These are phyloP conservation scores for Wilcoxina mikolae DNA, from an alignment of 495 filamentous ascomycete species.

Conservation along the genomic window DNA sequence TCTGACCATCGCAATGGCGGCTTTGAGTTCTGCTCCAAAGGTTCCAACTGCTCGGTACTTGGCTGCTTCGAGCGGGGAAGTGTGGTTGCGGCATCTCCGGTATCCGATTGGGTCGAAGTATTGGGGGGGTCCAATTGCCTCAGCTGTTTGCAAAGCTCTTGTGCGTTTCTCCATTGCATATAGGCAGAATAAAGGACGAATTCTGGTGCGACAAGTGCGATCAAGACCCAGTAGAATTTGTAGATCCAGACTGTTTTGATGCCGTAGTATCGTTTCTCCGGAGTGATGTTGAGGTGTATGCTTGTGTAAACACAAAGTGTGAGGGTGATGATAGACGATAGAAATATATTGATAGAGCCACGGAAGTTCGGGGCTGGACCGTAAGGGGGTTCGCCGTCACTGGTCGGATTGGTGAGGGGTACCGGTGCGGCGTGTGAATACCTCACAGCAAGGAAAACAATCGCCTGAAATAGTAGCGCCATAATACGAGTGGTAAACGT, in stretches of 20 bases:
- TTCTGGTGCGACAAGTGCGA: conserved; percentile 6
- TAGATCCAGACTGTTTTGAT: not conserved
- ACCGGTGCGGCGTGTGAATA: too few species aligned
- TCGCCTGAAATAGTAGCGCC: too few species aligned
- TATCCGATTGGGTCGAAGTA: not conserved
- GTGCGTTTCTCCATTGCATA: not conserved
- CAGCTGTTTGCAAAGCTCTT: not conserved
- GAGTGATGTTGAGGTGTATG: not conserved
- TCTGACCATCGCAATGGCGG: not conserved
- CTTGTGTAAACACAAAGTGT: not conserved
- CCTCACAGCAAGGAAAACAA: too few species aligned
- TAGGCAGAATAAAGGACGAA: not conserved
- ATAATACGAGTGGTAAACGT: too few species aligned
- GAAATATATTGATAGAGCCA: not conserved
- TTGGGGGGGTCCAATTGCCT: not conserved
- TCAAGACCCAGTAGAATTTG: too few species aligned
- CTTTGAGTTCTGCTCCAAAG: not conserved
- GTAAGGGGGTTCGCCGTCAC: too few species aligned
- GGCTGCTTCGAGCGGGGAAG: too few species aligned
- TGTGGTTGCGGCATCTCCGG: too few species aligned
- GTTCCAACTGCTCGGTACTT: too few species aligned
- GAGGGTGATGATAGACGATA: not conserved
- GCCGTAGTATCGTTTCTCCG: not conserved
- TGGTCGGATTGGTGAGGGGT: too few species aligned
- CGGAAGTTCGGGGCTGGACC: not conserved